Evolutionary conservation across 202 grass and related monocot genomes (phyloP), one percentile per base, ranked within the genome.

Genomic region (Carex sylvatica): DNA sequence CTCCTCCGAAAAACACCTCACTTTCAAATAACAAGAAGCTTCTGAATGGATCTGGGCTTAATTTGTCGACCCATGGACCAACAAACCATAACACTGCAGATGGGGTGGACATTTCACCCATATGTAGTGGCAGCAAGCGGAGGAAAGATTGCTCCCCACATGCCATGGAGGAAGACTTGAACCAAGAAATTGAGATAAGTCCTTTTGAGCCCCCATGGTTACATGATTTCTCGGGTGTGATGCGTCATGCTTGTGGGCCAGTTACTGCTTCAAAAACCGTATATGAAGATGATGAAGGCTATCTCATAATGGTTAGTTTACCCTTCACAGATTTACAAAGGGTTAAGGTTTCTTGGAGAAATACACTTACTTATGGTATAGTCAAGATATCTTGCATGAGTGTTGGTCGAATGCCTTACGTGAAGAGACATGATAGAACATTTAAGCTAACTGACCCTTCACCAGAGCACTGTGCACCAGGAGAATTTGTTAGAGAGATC

Each of bases 301-400:
- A 94, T 87, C 82, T 97, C 78, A 97, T 97, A 74, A 90, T 97
- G 44, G 84, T 97, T 80, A 97, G 94, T 79, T 66, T 97, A 36
- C 94, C 94, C 16, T 91, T 97, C 14, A 74, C 88, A 78, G 91
- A 94, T 91, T 84, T 94, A 69, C 91, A 94, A 46, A 90, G 84
- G 66, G 91, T 97, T 74, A 97, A 97, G 73, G 94, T 97, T 78
- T 87, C 94, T 54, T 97, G 94, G 94, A 97, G 86, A 77, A 97
- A 97, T 28, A 94, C 90, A 80, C 86, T 91, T 66, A 88, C 88
- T 80, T 85, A 87, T 89, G 94, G 94, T 3, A 76, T 97, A 13
- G 88, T 97, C 19, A 97, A 97, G 87, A 71, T 97, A 78, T 91
- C 91, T n/a, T 90, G 91, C 70, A 47, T 83, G 28, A 97, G 94